These are phyloP conservation scores for Sutorius eximius DNA, from an alignment of 1,284 basidiomycete genomes.

Conservation along the genomic window DNA sequence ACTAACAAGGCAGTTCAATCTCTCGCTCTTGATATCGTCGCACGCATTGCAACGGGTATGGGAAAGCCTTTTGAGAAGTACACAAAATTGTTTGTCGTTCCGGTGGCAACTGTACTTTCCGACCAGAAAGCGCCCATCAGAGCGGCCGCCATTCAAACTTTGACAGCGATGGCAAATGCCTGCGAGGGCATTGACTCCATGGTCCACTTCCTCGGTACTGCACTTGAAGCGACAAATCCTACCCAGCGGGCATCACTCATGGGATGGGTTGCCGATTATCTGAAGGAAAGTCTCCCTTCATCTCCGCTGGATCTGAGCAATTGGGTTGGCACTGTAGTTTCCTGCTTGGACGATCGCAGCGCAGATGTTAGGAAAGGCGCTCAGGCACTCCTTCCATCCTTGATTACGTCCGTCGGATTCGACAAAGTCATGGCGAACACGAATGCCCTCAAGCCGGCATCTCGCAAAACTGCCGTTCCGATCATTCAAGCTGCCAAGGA, in stretches of 20 bases:
- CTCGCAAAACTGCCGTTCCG: conserved; percentile 80
- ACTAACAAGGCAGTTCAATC: conserved; percentile 93
- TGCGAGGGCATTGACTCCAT: conserved; percentile 85
- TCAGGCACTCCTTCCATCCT: conserved; percentile 74
- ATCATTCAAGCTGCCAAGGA: conserved; percentile 80
- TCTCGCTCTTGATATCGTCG: conserved; percentile 87
- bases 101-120: conserved; percentile 83
- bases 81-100: conserved; percentile 71
- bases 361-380: conserved; percentile 92
- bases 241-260: conserved; percentile 83
- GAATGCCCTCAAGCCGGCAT: conserved; percentile 88
- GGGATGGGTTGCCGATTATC: conserved; percentile 83
- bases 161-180: conserved; percentile 84
- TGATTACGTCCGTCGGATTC: conserved; percentile 80
- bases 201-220: conserved; percentile 74
- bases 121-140: conserved; percentile 94
- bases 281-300: conserved; percentile 62
- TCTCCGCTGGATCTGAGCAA: conserved; percentile 71
- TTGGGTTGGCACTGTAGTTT: conserved; percentile 72
- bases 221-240: conserved; percentile 87
- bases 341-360: conserved; percentile 89
- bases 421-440: conserved; percentile 88
- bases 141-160: conserved; percentile 72
- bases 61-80: conserved; percentile 94
- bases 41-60: conserved; percentile 91